Base-by-base conservation (phyloP, 768 basidiomycete species). In the Suillus discolor region DNA sequence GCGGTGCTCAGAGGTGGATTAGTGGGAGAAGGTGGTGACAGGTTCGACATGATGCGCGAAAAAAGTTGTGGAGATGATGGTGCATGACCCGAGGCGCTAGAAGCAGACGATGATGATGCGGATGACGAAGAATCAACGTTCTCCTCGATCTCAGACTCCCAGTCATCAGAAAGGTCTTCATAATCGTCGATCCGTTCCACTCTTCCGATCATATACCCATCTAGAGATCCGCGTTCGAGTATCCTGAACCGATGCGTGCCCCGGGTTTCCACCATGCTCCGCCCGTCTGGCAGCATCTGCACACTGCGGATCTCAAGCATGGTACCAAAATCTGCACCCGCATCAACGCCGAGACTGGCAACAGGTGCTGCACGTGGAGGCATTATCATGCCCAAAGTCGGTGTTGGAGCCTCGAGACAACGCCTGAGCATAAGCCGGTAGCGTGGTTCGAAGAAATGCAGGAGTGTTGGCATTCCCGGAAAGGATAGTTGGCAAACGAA, bases 341-440 rank as follows among this genome's bases (percentile, higher is more conserved):
- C 44, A 6, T 59, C 66, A 38, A 72, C 16, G 20, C 71, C 71
- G 47, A 71, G 71, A 62, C 66, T 69, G 13, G 65, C 47, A 31
- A 71, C 67, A 9, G 73, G 74, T 3, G 78, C 74, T 1, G 81
- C 77, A 28, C 79, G 74, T 25, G 85, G 82, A 16, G 92, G 89
- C 80, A 97, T 89, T 72, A 97, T 85, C 93, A 98, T 98, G 44
- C 97, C 97, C 77, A 99, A 97, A 28, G 83, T 82, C n/a, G 93
- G 93, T 51, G 80, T 80, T 6, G 86, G 81, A 18, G 84, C 87
- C 71, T 94, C 90, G 65, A 98, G 89, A 74, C 92, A 95, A n/a
- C 97, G 89, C 28, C 97, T 91, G 62, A 99, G 89, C 97, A 99
- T 98, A 61, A 99, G 84, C 8, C 97, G 90, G 75, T 98, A 96